Percentiles rank a stretch among this genome's conserved stretches.
phyloP scores from a whole-genome alignment of 176 grass and related monocot species.

The Saccharum officinarum region DNA sequence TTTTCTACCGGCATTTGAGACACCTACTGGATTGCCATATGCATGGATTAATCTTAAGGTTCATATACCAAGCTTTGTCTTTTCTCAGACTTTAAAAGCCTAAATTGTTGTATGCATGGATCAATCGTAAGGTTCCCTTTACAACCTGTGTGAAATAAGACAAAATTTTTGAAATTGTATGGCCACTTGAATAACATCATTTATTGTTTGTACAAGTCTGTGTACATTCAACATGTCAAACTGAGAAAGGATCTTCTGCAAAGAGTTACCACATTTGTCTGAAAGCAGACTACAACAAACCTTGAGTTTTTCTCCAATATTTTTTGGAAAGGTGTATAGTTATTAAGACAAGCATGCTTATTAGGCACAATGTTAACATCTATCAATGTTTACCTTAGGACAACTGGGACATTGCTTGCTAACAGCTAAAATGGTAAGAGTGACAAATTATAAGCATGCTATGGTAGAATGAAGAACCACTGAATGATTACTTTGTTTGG shows the following conservation, averaged over 20 bases:
- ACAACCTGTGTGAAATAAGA: background rate
- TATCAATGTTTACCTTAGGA: background rate
- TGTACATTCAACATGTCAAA: background rate
- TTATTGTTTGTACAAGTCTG: background rate
- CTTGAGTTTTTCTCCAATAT: background rate
- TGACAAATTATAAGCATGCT: background rate
- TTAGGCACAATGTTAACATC: background rate
- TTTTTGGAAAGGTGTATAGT: background rate
- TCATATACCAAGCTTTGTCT: conserved; percentile 28
- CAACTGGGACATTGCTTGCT: background rate
- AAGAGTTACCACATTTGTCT: conserved; percentile 16
- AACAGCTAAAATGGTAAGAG: conserved; percentile 5
- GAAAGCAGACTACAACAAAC: background rate
- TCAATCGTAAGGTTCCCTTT: conserved; percentile 55
- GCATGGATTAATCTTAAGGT: conserved; percentile 99
- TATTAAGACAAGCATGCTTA: background rate
- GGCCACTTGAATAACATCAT: conserved; percentile 16
- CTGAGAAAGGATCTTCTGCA: background rate
- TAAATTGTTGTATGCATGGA: conserved; percentile 75
- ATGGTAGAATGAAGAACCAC: background rate
- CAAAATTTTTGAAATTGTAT: background rate
- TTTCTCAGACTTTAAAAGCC: conserved; percentile 12
- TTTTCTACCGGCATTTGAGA: conserved; percentile 92
- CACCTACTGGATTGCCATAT: conserved; percentile 94
- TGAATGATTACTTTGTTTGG: background rate